A percentile compares a stretch with the other conserved stretches of the same genome.
These are phyloP conservation scores for Cryptosporidium sp. DNA, from an alignment of 169 alveolate species.

Conservation along the genomic window DNA sequence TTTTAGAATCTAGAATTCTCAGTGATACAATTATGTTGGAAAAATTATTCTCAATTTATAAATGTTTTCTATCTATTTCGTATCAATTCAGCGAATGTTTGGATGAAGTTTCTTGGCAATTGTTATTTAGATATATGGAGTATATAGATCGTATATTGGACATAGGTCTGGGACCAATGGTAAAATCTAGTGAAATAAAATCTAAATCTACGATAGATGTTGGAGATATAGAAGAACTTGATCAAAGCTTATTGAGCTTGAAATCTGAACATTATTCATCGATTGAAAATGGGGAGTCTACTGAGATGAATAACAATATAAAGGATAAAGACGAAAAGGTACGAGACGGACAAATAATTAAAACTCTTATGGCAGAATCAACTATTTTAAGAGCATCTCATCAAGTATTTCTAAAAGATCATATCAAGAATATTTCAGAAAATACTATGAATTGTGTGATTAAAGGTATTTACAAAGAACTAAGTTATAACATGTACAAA, in stretches of 20 bases:
- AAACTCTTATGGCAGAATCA: slow-evolving; percentile 50
- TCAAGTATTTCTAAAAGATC: slow-evolving; percentile 35
- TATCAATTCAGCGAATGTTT: slow-evolving; percentile 47
- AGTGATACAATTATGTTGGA: slow-evolving; percentile 22
- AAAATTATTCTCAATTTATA: slow-evolving; percentile 47
- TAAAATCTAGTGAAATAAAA: slow-evolving; percentile 3
- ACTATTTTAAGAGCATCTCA: slow-evolving; percentile 49
- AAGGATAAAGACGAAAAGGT: slow-evolving; percentile 15
- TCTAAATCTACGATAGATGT: background rate
- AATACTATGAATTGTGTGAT: slow-evolving; percentile 21
- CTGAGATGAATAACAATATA: background rate
- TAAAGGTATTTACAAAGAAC: slow-evolving; percentile 32
- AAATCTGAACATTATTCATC: background rate
- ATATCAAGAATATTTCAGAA: slow-evolving; percentile 36
- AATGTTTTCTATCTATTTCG: slow-evolving; percentile 33
- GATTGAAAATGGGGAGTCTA: background rate
- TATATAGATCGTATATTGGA: slow-evolving; percentile 61
- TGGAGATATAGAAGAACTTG: background rate
- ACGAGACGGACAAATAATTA: background rate
- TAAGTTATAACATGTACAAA: slow-evolving; percentile 17
- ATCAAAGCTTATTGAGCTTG: background rate
- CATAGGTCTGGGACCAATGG: slow-evolving; percentile 65
- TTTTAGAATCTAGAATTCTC: slow-evolving; percentile 16
- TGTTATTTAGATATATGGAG: slow-evolving; percentile 59
- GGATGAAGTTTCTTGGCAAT: slow-evolving; percentile 44